Evolutionary conservation across 352 stramenopile species (phyloP).

Genomic region (Aphanomyces cochlioides): DNA sequence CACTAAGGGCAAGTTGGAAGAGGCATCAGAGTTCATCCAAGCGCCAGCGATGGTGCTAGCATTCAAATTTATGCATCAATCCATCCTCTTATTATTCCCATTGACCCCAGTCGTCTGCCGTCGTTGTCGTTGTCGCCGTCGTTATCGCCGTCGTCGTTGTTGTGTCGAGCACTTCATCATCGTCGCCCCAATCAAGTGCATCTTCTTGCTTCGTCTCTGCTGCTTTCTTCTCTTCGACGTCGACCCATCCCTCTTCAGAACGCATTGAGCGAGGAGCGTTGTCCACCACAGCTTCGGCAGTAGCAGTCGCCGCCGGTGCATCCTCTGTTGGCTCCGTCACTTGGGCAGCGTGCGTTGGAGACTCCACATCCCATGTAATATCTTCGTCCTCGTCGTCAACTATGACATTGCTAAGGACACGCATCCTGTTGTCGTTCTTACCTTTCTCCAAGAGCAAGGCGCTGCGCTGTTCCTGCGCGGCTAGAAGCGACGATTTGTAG

Average conservation of each 20-base stretch:
- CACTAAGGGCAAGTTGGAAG: conserved; percentile 49
- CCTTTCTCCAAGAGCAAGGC: conserved; percentile 61
- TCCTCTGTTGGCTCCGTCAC: no score
- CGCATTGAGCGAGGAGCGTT: no score
- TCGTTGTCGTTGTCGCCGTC: conserved; percentile 21
- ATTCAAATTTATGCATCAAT: neutral
- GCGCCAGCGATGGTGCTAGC: neutral
- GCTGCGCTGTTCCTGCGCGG: conserved; percentile 60
- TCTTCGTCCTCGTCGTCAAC: conserved; percentile 61
- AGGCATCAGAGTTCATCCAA: conserved; percentile 38
- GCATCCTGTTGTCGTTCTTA: conserved; percentile 29
- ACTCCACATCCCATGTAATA: conserved; percentile 65
- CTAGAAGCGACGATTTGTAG: conserved; percentile 67
- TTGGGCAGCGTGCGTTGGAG: conserved; percentile 32
- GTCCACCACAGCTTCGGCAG: neutral
- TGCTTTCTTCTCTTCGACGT: neutral
- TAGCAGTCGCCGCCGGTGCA: neutral
- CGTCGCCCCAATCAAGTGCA: conserved; percentile 61
- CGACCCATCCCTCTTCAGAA: conserved; percentile 32
- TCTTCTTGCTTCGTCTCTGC: conserved; percentile 38
- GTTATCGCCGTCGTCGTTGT: conserved; percentile 33
- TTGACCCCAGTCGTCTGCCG: conserved; percentile 62
- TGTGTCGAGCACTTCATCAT: conserved; percentile 35
- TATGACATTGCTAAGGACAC: conserved; percentile 7
- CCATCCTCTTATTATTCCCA: conserved; percentile 45